These are phyloP conservation scores for Tetrahymena elliotti DNA, from an alignment of 73 alveolate species.

Conservation along the genomic window DNA sequence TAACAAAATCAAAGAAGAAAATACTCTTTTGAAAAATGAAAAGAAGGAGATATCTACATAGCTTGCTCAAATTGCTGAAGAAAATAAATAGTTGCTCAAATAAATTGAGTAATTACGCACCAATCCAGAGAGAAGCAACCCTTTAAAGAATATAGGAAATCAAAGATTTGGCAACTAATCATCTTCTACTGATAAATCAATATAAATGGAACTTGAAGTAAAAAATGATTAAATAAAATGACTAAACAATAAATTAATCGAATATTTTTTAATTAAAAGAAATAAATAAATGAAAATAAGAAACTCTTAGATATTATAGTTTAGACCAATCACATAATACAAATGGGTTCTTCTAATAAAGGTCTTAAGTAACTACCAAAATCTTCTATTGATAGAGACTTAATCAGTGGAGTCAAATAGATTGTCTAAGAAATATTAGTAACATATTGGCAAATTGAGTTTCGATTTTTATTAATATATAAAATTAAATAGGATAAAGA, in stretches of 20 bases:
- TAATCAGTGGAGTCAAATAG: background rate
- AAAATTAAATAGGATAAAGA: background rate
- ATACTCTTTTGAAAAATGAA: background rate
- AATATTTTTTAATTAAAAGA: background rate
- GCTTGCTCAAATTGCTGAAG: background rate
- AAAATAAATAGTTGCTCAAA: background rate
- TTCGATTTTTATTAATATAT: background rate
- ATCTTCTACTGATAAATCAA: background rate
- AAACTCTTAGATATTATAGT: background rate
- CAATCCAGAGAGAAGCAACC: background rate
- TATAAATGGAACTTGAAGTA: background rate
- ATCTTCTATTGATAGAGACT: background rate
- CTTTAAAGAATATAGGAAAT: background rate
- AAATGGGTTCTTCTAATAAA: background rate
- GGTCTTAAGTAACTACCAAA: background rate
- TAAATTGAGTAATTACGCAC: background rate
- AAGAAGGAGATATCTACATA: background rate
- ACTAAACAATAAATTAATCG: background rate
- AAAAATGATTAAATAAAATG: background rate
- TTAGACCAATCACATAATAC: background rate
- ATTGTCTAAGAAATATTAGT: background rate
- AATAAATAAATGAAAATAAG: background rate
- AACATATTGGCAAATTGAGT: background rate
- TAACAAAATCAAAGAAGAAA: background rate
- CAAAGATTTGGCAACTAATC: background rate